Evolutionary conservation across 345 rosid genomes (phyloP), one percentile per base, ranked within the genome.

Genomic region (Arabidopsis arenosa): DNA sequence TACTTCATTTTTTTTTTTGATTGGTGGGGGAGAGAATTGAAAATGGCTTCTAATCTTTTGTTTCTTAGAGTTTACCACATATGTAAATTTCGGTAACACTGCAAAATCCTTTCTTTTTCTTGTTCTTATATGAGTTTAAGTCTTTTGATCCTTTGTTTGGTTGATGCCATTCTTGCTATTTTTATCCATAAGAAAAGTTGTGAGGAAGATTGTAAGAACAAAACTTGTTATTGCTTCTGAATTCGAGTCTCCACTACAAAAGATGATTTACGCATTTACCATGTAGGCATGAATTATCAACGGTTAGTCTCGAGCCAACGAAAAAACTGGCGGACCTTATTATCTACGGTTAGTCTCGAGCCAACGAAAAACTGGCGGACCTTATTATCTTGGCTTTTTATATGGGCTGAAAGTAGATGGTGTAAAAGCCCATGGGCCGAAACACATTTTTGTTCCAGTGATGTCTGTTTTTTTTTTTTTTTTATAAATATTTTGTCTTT

Each of bases 81-180:
- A 4, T 68, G 70, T 76, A 76, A 76, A 62, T 76, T 76, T 51
- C 14, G 13, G 6, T 30, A 26, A 48, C 69, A 62, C 41, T 52
- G 18, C 44, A 7, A 28, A 28, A 6, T 40, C 7, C 17, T 17
- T 30, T 5, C n/a, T 53, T 23, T 9, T 33, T 36, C 39, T 11
- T 7, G 39, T 53, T 32, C 28, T 39, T 37, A 21, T 26, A 64
- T 57, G 66, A 66, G 39, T 32, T 13, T 2, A 18, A 23, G 58
- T 45, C 59, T 75, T 65, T 66, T 3, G 35, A 35, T 48, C 9
- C 4, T 74, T 57, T 18, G 35, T 45, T 57, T 74, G 72, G 71
- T 33, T 33, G 33, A 62, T 48, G 13, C 26, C 47, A 68, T 39
- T 28, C 15, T 1, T 26, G 0, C 7, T 18, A 55, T 9, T 41